phyloP scores from a whole-genome alignment of 108 stramenopile genomes.

The Bacterosira constricta region DNA sequence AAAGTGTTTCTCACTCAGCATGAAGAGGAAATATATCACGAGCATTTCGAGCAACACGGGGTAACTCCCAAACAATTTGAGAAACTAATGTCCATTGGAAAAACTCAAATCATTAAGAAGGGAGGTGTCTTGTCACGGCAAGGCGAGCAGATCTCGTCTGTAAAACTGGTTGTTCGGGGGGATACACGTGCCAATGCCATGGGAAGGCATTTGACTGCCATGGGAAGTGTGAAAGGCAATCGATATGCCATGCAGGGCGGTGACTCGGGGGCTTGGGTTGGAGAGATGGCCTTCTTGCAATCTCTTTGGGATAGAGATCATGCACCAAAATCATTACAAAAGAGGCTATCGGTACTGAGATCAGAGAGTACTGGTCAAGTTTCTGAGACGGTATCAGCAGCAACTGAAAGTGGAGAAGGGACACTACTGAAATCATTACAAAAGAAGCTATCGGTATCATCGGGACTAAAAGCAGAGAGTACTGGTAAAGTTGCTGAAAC shows the following conservation, averaged over 20 bases:
- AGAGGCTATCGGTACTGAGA: no score
- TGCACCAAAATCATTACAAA: slow-evolving; percentile 22
- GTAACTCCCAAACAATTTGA: slow-evolving; percentile 87
- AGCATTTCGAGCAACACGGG: slow-evolving; percentile 79
- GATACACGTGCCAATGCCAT: slow-evolving; percentile 59
- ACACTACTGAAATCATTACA: slow-evolving; percentile 10
- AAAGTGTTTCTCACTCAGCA: slow-evolving; percentile 52
- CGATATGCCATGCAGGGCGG: slow-evolving; percentile 52
- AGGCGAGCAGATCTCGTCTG: slow-evolving; percentile 53
- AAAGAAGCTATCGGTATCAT: slow-evolving; percentile 4
- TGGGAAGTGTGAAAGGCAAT: slow-evolving; percentile 51
- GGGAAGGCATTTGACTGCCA: slow-evolving; percentile 73
- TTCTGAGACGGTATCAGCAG: not conserved
- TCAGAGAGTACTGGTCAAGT: no score
- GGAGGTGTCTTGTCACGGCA: slow-evolving; percentile 57
- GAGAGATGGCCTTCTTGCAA: slow-evolving; percentile 85
- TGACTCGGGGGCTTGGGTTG: slow-evolving; percentile 86
- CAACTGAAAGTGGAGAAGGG: not conserved
- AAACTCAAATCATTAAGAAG: slow-evolving; percentile 36
- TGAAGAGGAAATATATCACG: slow-evolving; percentile 66
- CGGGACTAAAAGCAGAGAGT: no score
- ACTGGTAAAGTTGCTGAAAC: not conserved
- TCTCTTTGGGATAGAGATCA: slow-evolving; percentile 54
- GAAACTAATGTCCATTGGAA: slow-evolving; percentile 45
- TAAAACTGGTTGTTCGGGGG: slow-evolving; percentile 72